Base-by-base conservation (phyloP, 495 filamentous ascomycete genomes). In the Tuber indicum region DNA sequence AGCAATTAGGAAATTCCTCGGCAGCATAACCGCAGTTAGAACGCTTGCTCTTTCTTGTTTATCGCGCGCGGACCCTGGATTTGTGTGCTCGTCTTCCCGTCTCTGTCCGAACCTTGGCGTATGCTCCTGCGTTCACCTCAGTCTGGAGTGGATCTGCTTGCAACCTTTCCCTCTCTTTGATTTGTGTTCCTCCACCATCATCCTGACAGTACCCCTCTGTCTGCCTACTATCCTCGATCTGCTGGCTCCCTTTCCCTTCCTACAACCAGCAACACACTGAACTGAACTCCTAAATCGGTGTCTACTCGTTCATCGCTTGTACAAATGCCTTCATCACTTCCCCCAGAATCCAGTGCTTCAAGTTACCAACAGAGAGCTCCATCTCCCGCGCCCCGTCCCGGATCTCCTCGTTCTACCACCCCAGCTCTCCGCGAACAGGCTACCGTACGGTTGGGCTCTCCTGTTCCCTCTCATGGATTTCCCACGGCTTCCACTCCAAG, bases 361-460 rank as follows among this genome's bases (percentile, higher is more conserved):
- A 79, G 74, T 62, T 78, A 80, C 62, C 77, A 42, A 49, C 73
- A 78, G 76, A 74, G 78, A 1, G 77, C 79, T 21, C 77, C 79
- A 36, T 75, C 42, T 69, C 47, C 73, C 62, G 23, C 47, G 5
- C 76, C 76, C 21, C 73, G 74, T 62, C 58, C 73, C 21, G 74
- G 42, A 17, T 83, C 82, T 36, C 82, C 82, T 8, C 79, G 62
- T 42, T 78, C 78, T n/a, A 74, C 73, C 14, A 74, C 81, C 45
- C 74, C 75, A 36, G 75, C 76, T 41, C 70, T 75, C 42, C 58
- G 58, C 26, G 58, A 66, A 66, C 82, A 83, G 72, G 82, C 82
- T 9, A 84, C 82, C 2, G 72, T 80, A 72, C 82, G 82, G 14
- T 76, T 84, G 19, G 82, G 82, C 21, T 80, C 82, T 19, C 82